Evolutionary conservation across 495 filamentous ascomycete species (phyloP), one percentile per base, ranked within the genome.

Genomic region (Staphylotrichum tortipilum): DNA sequence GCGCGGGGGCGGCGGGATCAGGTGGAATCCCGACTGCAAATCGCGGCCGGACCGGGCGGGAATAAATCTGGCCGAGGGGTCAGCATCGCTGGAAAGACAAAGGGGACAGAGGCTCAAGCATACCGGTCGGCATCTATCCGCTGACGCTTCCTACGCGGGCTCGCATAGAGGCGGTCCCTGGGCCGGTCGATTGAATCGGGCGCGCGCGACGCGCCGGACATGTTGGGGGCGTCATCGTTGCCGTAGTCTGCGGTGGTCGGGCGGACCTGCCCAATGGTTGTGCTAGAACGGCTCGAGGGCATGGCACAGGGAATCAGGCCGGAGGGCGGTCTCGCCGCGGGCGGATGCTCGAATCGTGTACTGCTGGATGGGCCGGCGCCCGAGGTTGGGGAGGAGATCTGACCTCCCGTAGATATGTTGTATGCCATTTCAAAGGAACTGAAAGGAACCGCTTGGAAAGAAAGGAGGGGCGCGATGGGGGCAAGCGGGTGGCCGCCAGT

Each of bases 41-140:
- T 98, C 94, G 63, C 94, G 88, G 7, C 94, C 92, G 44, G 89
- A 85, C 12, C 92, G 83, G 61, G 92, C 89, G 26, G 94, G 94
- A 54, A 98, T 97, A 60, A 98, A 98, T 58, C 90, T 95, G 58
- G 21, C 56, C 8, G 9, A 48, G 14, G 23, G 24, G 35, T 73
- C 36, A 72, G 61, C 45, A 55, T 34, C 19, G 35, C 36, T 7
- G 7, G 8, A 37, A 42, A 60, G 26, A 10, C 15, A 14, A 31
- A 17, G 8, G 21, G 10, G 31, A 49, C 47, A 29, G 33, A 21
- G 37, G 52, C 44, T 19, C 29, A 17, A 7, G 56, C 64, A 53
- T 44, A 88, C 82, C 88, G 78, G 57, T 90, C 88, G 30, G 84
- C 87, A 63, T 94, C 89, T 6, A 95, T 78, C 47, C 88, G 77